A percentile compares a stretch with the other conserved stretches of the same genome.
Evolutionary conservation across 2,329 filamentous ascomycete species (phyloP).

Genomic region (Penicillium crustosum): DNA sequence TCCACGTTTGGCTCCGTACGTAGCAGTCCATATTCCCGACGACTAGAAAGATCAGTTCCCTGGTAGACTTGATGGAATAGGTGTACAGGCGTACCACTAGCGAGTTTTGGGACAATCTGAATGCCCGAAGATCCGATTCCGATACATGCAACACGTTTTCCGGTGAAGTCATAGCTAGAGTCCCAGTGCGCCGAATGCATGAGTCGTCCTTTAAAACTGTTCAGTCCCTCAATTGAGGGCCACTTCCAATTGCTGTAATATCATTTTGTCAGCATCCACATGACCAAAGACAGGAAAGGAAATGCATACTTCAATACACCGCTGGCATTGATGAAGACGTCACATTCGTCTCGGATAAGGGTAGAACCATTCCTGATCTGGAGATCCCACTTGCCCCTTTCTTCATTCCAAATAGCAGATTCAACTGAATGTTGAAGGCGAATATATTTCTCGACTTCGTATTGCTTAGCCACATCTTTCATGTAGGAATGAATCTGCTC

Average conservation of each 20-base stretch:
- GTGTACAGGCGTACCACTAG: background rate
- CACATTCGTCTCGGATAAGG: slow-evolving; percentile 17
- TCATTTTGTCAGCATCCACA: background rate
- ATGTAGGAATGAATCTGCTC: slow-evolving; percentile 49
- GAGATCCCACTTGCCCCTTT: slow-evolving; percentile 18
- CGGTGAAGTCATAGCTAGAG: slow-evolving; percentile 17
- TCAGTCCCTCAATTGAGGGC: slow-evolving; percentile 24
- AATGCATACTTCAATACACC: slow-evolving; percentile 14
- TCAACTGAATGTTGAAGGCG: slow-evolving; percentile 22
- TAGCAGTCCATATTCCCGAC: slow-evolving; percentile 2
- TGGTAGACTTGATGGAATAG: background rate
- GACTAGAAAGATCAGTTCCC: background rate
- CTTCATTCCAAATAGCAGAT: slow-evolving; percentile 39
- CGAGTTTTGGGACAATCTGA: slow-evolving; percentile 16
- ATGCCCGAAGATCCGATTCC: slow-evolving; percentile 36
- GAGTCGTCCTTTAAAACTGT: slow-evolving; percentile 36
- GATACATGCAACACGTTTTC: slow-evolving; percentile 35
- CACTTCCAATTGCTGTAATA: slow-evolving; percentile 25
- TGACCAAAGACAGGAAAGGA: background rate
- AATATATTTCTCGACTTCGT: slow-evolving; percentile 40
- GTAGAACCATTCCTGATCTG: background rate
- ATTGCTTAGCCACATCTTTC: slow-evolving; percentile 40
- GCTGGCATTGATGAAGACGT: slow-evolving; percentile 31
- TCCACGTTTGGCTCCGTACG: slow-evolving; percentile 18
- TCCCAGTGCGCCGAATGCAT: slow-evolving; percentile 45